Evolutionary conservation across 2,329 filamentous ascomycete genomes (phyloP).

Genomic region (Curvularia sp.): DNA sequence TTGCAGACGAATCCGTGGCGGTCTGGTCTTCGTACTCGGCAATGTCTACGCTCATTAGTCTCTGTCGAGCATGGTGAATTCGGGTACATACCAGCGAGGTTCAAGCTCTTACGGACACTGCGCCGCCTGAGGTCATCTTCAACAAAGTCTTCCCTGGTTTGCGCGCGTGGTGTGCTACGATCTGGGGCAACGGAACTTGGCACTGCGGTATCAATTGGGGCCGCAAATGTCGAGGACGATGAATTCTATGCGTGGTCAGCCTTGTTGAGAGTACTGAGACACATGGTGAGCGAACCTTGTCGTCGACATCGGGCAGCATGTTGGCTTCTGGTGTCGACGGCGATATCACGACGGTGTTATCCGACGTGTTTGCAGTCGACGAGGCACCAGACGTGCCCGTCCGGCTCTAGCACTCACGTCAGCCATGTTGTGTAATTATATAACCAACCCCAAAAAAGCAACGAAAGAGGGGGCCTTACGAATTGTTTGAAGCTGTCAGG

Average conservation of each 20-base stretch:
- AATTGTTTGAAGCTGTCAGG: slow-evolving; percentile 83
- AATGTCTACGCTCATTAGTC: slow-evolving; percentile 51
- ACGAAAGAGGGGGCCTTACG: slow-evolving; percentile 56
- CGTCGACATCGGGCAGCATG: slow-evolving; percentile 47
- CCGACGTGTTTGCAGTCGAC: slow-evolving; percentile 42
- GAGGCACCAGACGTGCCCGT: slow-evolving; percentile 38
- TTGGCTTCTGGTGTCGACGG: slow-evolving; percentile 49
- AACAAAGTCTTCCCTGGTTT: slow-evolving; percentile 79
- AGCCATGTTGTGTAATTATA: slow-evolving; percentile 41
- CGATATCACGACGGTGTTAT: slow-evolving; percentile 48
- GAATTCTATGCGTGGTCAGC: slow-evolving; percentile 43
- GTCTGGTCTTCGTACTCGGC: slow-evolving; percentile 53
- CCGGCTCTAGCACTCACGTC: slow-evolving; percentile 39
- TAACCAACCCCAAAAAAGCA: slow-evolving; percentile 14
- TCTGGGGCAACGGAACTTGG: slow-evolving; percentile 55
- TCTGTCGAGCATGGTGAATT: slow-evolving; percentile 18
- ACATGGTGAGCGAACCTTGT: slow-evolving; percentile 39
- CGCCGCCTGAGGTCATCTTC: slow-evolving; percentile 62
- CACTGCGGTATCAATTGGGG: slow-evolving; percentile 77
- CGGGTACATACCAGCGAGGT: slow-evolving; percentile 71
- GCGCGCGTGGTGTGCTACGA: slow-evolving; percentile 80
- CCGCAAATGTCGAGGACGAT: slow-evolving; percentile 61
- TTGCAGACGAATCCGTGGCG: slow-evolving; percentile 38
- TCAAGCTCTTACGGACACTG: slow-evolving; percentile 69
- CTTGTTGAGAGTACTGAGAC: neutral